Evolutionary conservation across 2,329 filamentous ascomycete genomes (phyloP).

Genomic region (Lasiodiplodia sp.): DNA sequence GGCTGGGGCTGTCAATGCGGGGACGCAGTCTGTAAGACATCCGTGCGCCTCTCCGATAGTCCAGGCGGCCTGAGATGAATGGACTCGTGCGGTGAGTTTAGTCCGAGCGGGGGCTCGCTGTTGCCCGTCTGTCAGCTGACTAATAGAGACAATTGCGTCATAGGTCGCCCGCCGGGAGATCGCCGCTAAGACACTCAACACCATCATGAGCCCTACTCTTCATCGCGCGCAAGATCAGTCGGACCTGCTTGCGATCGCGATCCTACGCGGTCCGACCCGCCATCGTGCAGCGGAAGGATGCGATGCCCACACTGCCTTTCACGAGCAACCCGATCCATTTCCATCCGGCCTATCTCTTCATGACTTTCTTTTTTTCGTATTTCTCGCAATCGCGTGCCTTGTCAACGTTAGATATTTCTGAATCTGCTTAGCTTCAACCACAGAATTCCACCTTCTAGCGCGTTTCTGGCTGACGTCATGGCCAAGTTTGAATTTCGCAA

Average conservation of each 20-base stretch:
- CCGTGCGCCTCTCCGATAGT: neutral
- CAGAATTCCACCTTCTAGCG: neutral
- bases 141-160: neutral
- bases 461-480: conserved; percentile 17
- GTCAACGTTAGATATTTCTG: neutral
- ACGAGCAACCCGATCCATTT: neutral
- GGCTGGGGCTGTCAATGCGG: neutral
- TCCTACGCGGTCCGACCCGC: neutral
- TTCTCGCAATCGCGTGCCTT: neutral
- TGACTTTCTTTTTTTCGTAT: neutral
- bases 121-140: neutral
- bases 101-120: neutral
- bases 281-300: neutral
- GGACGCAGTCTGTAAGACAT: neutral
- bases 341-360: neutral
- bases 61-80: neutral
- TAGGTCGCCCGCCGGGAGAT: neutral
- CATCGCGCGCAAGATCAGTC: neutral
- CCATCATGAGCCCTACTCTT: neutral
- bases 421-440: conserved; percentile 16
- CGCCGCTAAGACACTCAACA: neutral
- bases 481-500: neutral
- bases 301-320: neutral
- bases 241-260: neutral
- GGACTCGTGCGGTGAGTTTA: neutral